Evolutionary conservation across 2,329 filamentous ascomycete genomes (phyloP).

Genomic region (Trichoderma polysporum): DNA sequence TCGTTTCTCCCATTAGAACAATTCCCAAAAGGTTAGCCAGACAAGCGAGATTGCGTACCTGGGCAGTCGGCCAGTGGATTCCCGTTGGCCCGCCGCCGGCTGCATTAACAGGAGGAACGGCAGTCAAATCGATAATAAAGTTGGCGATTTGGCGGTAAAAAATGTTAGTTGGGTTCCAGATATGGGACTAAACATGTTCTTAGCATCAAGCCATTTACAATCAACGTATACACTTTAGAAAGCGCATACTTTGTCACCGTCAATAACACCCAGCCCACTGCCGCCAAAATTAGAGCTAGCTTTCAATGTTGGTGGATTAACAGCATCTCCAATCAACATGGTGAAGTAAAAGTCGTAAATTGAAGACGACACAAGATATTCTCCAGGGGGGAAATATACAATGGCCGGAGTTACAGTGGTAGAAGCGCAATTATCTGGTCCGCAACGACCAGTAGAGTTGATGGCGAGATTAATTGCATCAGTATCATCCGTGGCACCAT

Average conservation of each 20-base stretch:
- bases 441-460: slow-evolving; percentile 24
- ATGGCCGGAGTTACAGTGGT: slow-evolving; percentile 38
- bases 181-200: no score
- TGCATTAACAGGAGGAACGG: not conserved
- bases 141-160: slow-evolving; percentile 6
- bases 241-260: not conserved
- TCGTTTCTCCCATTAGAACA: no score
- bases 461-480: slow-evolving; percentile 39
- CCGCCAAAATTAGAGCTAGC: not conserved
- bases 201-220: no score
- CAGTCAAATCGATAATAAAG: not conserved
- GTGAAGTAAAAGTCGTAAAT: slow-evolving; percentile 60
- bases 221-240: no score
- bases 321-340: slow-evolving; percentile 30
- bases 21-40: no score
- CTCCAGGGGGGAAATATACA: slow-evolving; percentile 46
- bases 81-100: not conserved
- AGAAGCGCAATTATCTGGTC: not conserved
- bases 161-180: not conserved
- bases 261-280: slow-evolving; percentile 26
- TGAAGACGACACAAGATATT: slow-evolving; percentile 51
- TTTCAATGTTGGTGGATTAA: not conserved
- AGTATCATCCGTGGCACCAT: slow-evolving; percentile 34
- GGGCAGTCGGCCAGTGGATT: not conserved
- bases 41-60: not conserved